Conservation (phyloP, 208 protist species). For the Porcisia hertigi region DNA sequence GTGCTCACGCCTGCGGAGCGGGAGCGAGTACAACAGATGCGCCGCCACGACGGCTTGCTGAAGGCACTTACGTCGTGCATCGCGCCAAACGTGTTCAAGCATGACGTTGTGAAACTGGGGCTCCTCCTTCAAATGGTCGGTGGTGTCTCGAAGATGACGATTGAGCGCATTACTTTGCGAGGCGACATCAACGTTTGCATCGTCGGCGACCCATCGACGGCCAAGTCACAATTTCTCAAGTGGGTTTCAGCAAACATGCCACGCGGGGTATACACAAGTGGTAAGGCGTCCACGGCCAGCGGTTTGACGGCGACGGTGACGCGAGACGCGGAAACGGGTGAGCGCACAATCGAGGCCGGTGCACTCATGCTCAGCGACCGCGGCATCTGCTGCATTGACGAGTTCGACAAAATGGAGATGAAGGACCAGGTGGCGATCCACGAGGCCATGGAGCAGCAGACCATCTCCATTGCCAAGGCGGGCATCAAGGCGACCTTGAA, state of each 20-base stretch:
- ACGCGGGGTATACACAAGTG: conserved; percentile 98
- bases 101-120: conserved; percentile 98
- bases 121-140: conserved; percentile 99
- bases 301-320: conserved; percentile 98
- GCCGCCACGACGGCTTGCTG: conserved; percentile 74
- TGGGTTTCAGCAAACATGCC: conserved; percentile 95
- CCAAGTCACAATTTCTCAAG: conserved; percentile 99
- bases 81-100: conserved; percentile 96
- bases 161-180: conserved; percentile 93
- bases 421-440: conserved; percentile 99
- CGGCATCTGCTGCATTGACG: conserved; percentile 99
- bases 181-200: conserved; percentile 99
- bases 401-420: conserved; percentile 99
- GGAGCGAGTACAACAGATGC: conserved; percentile 84
- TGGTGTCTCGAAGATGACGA: conserved; percentile 98
- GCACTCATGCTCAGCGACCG: conserved; percentile 99
- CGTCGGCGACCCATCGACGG: conserved; percentile 98
- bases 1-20: conserved; percentile 73
- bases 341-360: conserved; percentile 99
- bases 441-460: conserved; percentile 99
- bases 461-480: conserved; percentile 99
- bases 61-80: conserved; percentile 91
- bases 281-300: conserved; percentile 97
- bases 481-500: conserved; percentile 99
- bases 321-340: conserved; percentile 98